phyloP scores from a whole-genome alignment of 2,329 filamentous ascomycete species.

The Penicillium brasilianum region DNA sequence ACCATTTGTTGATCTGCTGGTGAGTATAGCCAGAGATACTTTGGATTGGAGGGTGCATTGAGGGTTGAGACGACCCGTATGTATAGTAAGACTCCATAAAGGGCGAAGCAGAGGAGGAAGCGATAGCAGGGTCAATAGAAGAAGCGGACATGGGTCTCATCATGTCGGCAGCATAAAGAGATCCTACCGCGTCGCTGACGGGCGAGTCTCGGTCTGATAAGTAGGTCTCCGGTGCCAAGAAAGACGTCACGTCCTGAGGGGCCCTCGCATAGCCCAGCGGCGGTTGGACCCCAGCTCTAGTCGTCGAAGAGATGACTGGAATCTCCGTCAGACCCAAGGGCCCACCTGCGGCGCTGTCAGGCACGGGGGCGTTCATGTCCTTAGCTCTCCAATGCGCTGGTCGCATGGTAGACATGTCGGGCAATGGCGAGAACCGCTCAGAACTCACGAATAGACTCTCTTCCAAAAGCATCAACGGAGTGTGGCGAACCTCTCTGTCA shows the following conservation, averaged over 20 bases:
- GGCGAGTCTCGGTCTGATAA: constrained; percentile 20
- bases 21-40: constrained; percentile 20
- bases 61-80: constrained; percentile 4
- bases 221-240: constrained; percentile 23
- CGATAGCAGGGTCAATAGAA: constrained; percentile 12
- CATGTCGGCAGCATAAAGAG: constrained; percentile 24
- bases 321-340: constrained; percentile 16
- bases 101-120: constrained; percentile 13
- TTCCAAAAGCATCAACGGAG: neutral
- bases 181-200: constrained; percentile 24
- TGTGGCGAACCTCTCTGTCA: constrained; percentile 12
- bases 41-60: constrained; percentile 3
- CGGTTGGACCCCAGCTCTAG: constrained; percentile 13
- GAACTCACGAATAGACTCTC: constrained; percentile 1
- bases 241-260: constrained; percentile 19
- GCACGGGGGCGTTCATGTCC: constrained; percentile 6
- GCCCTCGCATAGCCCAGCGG: constrained; percentile 8
- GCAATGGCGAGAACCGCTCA: neutral
- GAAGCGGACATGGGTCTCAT: constrained; percentile 13
- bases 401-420: constrained; percentile 13
- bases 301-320: constrained; percentile 15
- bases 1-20: constrained; percentile 30
- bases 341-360: constrained; percentile 8
- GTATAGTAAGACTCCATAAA: constrained; percentile 26
- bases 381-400: constrained; percentile 9